Evolutionary conservation across 805 yeast genomes (phyloP).

Genomic region (Candida berthetii): DNA sequence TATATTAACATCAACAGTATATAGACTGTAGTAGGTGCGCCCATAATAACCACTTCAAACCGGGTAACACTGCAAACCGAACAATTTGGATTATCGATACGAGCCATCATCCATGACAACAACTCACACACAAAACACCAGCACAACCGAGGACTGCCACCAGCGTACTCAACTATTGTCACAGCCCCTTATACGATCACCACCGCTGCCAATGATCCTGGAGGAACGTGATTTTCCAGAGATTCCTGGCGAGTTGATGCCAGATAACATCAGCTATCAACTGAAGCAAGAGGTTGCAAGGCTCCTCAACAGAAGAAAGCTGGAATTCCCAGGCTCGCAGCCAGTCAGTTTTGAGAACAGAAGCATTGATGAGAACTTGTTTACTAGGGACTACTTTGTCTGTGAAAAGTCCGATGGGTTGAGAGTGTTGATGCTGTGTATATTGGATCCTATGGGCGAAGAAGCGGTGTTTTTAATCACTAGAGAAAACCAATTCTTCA

Average conservation of each 20-base stretch:
- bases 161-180: too few relatives aligned
- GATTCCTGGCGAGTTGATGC: conserved; percentile 80
- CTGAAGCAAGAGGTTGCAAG: conserved; percentile 64
- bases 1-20: too few relatives aligned
- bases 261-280: conserved; percentile 63
- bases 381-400: conserved; percentile 77
- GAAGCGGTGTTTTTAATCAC: conserved; percentile 89
- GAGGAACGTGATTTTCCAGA: conserved; percentile 57
- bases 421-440: conserved; percentile 68
- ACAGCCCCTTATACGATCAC: too few relatives aligned
- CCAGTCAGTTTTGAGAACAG: conserved; percentile 84
- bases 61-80: too few relatives aligned
- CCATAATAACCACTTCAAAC: too few relatives aligned
- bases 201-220: conserved; percentile 12
- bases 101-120: too few relatives aligned
- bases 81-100: too few relatives aligned
- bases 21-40: too few relatives aligned
- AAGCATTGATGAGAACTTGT: conserved; percentile 59
- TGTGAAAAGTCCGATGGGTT: conserved; percentile 97
- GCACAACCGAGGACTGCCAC: too few relatives aligned
- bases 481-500: conserved; percentile 79
- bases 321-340: conserved; percentile 84
- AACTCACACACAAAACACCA: too few relatives aligned
- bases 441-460: conserved; percentile 62
- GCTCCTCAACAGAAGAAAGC: conserved; percentile 48